A percentile compares a stretch with the other conserved stretches of the same genome.
Conservation (phyloP, 139 green algal species). For the Raphidocelis subcapitata region DNA sequence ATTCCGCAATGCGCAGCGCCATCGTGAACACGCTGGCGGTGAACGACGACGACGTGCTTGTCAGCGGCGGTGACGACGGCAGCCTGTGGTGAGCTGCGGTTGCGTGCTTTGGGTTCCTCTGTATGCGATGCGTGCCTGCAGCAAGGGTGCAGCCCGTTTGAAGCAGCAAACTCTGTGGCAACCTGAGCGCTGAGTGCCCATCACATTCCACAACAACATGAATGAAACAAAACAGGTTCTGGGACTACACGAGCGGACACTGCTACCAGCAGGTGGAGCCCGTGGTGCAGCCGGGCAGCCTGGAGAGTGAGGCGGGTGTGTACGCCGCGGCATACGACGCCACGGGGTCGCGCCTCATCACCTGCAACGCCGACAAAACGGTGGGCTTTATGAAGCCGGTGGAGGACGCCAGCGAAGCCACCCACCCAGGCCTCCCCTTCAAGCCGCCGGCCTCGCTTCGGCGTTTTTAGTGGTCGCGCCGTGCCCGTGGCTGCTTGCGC, state of each 20-base stretch:
- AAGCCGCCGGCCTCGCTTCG: no score
- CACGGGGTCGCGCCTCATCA: slow-evolving; percentile 71
- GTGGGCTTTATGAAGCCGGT: slow-evolving; percentile 98
- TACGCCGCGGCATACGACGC: slow-evolving; percentile 53
- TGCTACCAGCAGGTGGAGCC: slow-evolving; percentile 89
- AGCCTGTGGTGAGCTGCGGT: slow-evolving; percentile 36
- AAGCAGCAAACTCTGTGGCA: no score
- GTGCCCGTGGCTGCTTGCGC: no score
- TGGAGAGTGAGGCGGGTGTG: slow-evolving; percentile 73
- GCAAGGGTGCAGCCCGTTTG: no score
- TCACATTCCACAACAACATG: no score
- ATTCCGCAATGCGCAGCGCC: slow-evolving; percentile 42
- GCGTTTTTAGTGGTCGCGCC: no score
- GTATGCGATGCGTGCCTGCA: no score
- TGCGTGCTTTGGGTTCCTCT: no score
- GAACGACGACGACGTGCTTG: slow-evolving; percentile 95
- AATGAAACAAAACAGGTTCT: no score
- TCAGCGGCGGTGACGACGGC: slow-evolving; percentile 71
- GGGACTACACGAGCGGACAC: slow-evolving; percentile 96
- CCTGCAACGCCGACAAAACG: slow-evolving; percentile 96
- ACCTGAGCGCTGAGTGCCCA: no score
- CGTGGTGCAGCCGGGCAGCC: slow-evolving; percentile 88
- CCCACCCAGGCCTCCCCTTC: no score
- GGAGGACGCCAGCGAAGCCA: slow-evolving; percentile 87
- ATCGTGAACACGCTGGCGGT: slow-evolving; percentile 94